Evolutionary conservation across 306 rosid species (phyloP), one percentile per base, ranked within the genome.

Genomic region (barrel medic (Medicago truncatula)): DNA sequence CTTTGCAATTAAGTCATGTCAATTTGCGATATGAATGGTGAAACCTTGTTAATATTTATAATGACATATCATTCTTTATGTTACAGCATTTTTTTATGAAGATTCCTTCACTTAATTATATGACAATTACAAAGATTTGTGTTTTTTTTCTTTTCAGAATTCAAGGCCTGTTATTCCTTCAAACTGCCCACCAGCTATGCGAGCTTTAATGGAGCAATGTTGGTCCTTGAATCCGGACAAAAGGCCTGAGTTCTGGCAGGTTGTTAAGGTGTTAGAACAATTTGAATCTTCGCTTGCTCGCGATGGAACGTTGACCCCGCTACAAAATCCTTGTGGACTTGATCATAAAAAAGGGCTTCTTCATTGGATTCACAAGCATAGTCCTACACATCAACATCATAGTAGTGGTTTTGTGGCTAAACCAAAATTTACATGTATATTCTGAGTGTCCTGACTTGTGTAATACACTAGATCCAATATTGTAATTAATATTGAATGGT

Each of bases 301-400:
- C 6, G 88, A 96, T 39, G 96, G 97, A 81, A 87, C 97, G 1
- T 71, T 96, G 84, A 71, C 83, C 52, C 83, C 89, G 21, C 69
- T 84, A 57, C 87, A 76, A 49, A 89, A 78, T 69, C 85, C 50
- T 17, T 78, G 62, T 64, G 82, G 76, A 73, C 97, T 83, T 38
- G 99, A 96, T 80, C 99, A 92, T 59, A 92, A 90, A 86, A 96
- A 96, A 78, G 90, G 93, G 53, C 89, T 89, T 28, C 91, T 59
- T 72, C 98, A 89, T 83, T 92, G 97, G 94, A 90, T 96, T 80
- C 98, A 92, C 50, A 90, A 88, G 92, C 97, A 90, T 80, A 89
- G 92, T 70, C 96, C 96, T 14, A 52, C 67, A 41, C 92, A 87
- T 70, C 85, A 89, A 41, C 92, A 87, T 70, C 85, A 89, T 6